Base-by-base conservation (phyloP, 371 early-diverging fungal genomes). In the Parasitella parasitica region DNA sequence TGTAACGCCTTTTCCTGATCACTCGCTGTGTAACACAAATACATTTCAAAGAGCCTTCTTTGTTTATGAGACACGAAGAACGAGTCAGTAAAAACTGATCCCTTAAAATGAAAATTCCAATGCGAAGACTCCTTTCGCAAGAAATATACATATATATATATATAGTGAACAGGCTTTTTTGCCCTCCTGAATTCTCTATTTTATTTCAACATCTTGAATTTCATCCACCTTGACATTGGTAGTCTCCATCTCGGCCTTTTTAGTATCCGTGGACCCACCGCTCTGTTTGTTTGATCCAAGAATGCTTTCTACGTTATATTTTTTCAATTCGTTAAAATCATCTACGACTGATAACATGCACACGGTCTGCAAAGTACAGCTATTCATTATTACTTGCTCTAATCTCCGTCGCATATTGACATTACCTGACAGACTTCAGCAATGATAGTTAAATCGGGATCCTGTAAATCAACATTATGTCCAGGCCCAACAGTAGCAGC, bases 281-380 rank as follows among this genome's bases (percentile, higher is more conserved):
- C 46, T 24, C 32, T 61, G n/a, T 20, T 15, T 30, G 12, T 16
- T 59, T 27, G 24, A 73, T 49, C 77, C 84, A 52, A 81, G 72
- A 34, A 86, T 62, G 50, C 75, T 82, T 51, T 89, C 86, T 6
- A 92, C 64, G 58, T 92, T 92, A 66, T 83, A 91, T 57, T 85
- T 86, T 54, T 87, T 86, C 38, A 88, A 61, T 28, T 76, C 65
- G 28, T 83, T 78, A 50, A 85, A 92, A 55, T 89, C 88, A 30
- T 72, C 61, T 9, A 89, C 86, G 1, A 90, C 86, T 50, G 88
- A 84, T 65, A 92, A 81, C 63, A 89, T 88, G 64, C 90, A 90
- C n/a, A 89, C 75, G 26, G 76, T 84, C 87, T 88, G 66, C 32
- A 16, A 30, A 36, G 27, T 32, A 32, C 1, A 16, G 11, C 32